Percentiles rank a stretch among this genome's conserved stretches.
These are phyloP conservation scores for Gonapodya prolifera DNA, from an alignment of 192 early-diverging fungal genomes.

Conservation along the genomic window DNA sequence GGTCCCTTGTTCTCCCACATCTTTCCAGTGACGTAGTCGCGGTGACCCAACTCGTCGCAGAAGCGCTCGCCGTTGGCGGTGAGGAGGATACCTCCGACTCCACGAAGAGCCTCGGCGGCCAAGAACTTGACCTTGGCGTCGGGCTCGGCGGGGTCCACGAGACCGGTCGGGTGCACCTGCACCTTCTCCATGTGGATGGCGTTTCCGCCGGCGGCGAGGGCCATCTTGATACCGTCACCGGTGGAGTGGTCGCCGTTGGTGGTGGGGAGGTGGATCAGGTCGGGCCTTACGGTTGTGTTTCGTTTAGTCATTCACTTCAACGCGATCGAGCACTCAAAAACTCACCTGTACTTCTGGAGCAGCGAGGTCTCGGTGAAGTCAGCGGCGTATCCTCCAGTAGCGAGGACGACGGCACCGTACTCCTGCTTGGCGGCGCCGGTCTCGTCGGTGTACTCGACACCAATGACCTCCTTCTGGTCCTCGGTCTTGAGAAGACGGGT, in stretches of 20 bases:
- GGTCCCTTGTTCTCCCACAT: constrained; percentile 82
- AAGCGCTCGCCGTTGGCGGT: constrained; percentile 74
- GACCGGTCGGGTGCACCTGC: constrained; percentile 94
- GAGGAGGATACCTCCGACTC: constrained; percentile 77
- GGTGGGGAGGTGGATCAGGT: constrained; percentile 50
- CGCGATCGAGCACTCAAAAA: too few relatives aligned
- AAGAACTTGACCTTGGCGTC: constrained; percentile 86
- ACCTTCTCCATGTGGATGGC: constrained; percentile 91
- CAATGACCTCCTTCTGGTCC: constrained; percentile 48
- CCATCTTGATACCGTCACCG: constrained; percentile 89
- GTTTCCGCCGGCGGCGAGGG: constrained; percentile 62
- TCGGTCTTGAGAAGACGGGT: constrained; percentile 53
- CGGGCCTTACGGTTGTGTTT: constrained; percentile 16
- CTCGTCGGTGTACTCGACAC: constrained; percentile 60
- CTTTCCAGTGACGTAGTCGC: constrained; percentile 81
- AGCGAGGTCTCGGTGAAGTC: constrained; percentile 67
- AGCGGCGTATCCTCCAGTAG: constrained; percentile 93
- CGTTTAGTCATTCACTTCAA: too few relatives aligned
- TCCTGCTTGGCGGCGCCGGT: constrained; percentile 46
- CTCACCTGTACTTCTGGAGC: constrained; percentile 68
- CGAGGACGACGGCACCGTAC: constrained; percentile 71
- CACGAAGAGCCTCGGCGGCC: constrained; percentile 91
- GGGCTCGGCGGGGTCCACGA: constrained; percentile 80
- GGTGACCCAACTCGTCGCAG: constrained; percentile 84
- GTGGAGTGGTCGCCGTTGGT: constrained; percentile 93